phyloP scores from a whole-genome alignment of 2,329 filamentous ascomycete species.

The Chaetomium globosum region DNA sequence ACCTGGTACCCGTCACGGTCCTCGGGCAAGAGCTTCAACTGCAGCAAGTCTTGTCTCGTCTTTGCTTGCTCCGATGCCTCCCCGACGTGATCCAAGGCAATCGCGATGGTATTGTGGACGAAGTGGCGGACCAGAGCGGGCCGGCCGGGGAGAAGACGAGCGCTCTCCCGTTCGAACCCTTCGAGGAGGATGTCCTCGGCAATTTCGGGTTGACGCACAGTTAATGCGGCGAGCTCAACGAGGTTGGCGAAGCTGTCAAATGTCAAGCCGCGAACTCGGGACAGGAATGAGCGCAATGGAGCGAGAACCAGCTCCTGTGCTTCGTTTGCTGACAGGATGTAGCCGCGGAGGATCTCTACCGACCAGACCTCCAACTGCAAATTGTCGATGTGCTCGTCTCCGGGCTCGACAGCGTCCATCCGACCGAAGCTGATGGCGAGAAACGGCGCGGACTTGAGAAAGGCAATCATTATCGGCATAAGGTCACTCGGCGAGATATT shows the following conservation, averaged over 20 bases:
- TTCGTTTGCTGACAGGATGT: slow-evolving; percentile 37
- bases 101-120: slow-evolving; percentile 41
- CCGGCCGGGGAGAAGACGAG: slow-evolving; percentile 38
- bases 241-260: slow-evolving; percentile 38
- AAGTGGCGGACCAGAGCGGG: slow-evolving; percentile 40
- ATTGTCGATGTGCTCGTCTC: slow-evolving; percentile 26
- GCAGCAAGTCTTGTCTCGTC: slow-evolving; percentile 28
- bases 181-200: slow-evolving; percentile 40
- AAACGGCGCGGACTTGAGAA: slow-evolving; percentile 29
- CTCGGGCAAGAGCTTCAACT: slow-evolving; percentile 24
- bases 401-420: slow-evolving; percentile 27
- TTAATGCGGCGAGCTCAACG: slow-evolving; percentile 42
- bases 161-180: slow-evolving; percentile 41
- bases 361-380: slow-evolving; percentile 24
- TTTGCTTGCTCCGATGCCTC: slow-evolving; percentile 34
- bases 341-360: slow-evolving; percentile 19
- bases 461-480: slow-evolving; percentile 33
- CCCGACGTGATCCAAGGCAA: slow-evolving; percentile 47
- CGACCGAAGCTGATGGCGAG: slow-evolving; percentile 33
- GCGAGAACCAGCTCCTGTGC: slow-evolving; percentile 37
- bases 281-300: slow-evolving; percentile 40
- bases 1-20: slow-evolving; percentile 32
- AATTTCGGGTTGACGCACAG: slow-evolving; percentile 40
- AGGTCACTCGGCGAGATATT: slow-evolving; percentile 15
- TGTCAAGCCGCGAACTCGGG: slow-evolving; percentile 32